Percentiles rank a stretch among this genome's conserved stretches.
Conservation (phyloP, 2,329 filamentous ascomycete genomes). For the Dothideomycetes sp. region DNA sequence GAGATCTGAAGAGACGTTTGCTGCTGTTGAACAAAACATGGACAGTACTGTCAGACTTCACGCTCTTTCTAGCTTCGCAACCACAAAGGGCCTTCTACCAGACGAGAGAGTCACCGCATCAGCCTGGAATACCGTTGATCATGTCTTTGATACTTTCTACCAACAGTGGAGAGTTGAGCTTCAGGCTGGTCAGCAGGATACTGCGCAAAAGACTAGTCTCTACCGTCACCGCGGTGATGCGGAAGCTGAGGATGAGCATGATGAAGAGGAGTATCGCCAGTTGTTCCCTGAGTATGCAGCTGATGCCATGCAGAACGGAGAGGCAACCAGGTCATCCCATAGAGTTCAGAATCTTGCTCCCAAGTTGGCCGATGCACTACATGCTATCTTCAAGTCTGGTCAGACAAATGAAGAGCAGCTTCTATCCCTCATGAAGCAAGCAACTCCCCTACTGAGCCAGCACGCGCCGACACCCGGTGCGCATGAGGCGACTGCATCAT, state of each 20-base stretch:
- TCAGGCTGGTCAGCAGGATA: constrained; percentile 62
- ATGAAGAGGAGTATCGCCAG: constrained; percentile 63
- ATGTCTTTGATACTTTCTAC: constrained; percentile 44
- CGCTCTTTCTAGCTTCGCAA: constrained; percentile 5
- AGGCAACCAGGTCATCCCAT: constrained; percentile 1
- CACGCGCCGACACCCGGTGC: not conserved
- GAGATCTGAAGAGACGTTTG: not conserved
- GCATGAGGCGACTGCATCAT: not conserved
- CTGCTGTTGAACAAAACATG: constrained; percentile 2
- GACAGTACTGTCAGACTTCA: constrained; percentile 6
- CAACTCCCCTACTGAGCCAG: constrained; percentile 4
- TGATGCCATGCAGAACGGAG: constrained; percentile 17
- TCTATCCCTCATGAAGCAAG: constrained; percentile 12
- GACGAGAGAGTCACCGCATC: not conserved
- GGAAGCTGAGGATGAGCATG: constrained; percentile 64
- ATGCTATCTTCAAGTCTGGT: constrained; percentile 10
- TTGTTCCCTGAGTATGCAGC: constrained; percentile 72
- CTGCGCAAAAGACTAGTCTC: constrained; percentile 61
- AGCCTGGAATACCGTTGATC: constrained; percentile 2
- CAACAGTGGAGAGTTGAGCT: constrained; percentile 70
- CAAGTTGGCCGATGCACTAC: constrained; percentile 14
- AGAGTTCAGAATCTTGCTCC: constrained; percentile 15
- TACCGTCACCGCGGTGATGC: constrained; percentile 74
- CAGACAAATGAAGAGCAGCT: constrained; percentile 7
- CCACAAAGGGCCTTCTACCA: constrained; percentile 4